Percentiles rank a stretch among this genome's conserved stretches.
Evolutionary conservation across 1,139 yeast species (phyloP).

Genomic region (Candida dubliniensis): DNA sequence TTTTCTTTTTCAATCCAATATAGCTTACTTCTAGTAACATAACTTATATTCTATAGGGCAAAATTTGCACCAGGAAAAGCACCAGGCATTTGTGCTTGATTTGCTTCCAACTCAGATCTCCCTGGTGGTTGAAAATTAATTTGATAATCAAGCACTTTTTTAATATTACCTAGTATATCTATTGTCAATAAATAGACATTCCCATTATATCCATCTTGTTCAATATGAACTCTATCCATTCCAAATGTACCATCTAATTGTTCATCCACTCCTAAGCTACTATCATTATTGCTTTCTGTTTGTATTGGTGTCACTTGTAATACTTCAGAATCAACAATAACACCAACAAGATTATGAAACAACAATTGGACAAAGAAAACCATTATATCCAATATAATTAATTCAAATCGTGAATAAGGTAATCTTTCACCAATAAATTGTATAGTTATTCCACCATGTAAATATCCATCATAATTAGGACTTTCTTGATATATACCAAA

Average conservation of each 20-base stretch:
- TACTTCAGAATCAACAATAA: conserved; percentile 31
- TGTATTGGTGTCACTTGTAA: conserved; percentile 11
- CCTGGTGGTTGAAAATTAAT: conserved; percentile 11
- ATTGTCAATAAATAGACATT: conserved; percentile 34
- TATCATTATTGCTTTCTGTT: conserved; percentile 5
- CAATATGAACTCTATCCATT: conserved; percentile 18
- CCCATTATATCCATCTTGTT: conserved; percentile 44
- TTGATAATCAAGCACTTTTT: conserved; percentile 22
- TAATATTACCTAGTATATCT: conserved; percentile 25
- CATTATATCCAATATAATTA: conserved; percentile 29
- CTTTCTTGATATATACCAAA: conserved; percentile 26
- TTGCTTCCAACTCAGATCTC: conserved; percentile 1
- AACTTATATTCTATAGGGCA: conserved; percentile 11
- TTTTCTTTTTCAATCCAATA: background rate
- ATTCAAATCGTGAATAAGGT: conserved; percentile 27
- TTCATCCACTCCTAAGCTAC: background rate
- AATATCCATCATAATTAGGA: conserved; percentile 18
- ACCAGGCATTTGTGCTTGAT: conserved; percentile 9
- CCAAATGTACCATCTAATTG: conserved; percentile 4
- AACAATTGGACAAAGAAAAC: conserved; percentile 30
- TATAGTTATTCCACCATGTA: conserved; percentile 38
- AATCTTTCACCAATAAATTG: conserved; percentile 45
- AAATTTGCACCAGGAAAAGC: conserved; percentile 14
- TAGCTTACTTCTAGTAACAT: background rate
- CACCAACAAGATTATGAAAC: conserved; percentile 35